phyloP scores from a whole-genome alignment of 768 basidiomycete genomes.

The Calocera viscosa region DNA sequence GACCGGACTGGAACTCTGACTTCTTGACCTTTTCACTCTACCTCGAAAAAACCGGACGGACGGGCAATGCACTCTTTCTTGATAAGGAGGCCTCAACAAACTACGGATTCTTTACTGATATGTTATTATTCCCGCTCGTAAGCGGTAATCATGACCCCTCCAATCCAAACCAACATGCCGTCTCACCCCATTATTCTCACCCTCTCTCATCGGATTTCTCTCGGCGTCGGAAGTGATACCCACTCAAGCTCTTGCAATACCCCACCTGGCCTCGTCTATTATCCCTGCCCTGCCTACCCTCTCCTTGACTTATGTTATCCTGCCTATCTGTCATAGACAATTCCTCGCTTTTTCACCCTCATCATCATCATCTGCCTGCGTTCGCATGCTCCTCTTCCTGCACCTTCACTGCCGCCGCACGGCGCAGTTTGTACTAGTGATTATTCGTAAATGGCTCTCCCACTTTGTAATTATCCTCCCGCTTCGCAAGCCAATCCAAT shows the following conservation, averaged over 20 bases:
- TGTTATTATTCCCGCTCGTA: slow-evolving; percentile 3
- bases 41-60: too few relatives aligned
- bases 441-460: slow-evolving; percentile 2
- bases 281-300: not conserved
- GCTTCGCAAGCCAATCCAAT: slow-evolving; percentile 5
- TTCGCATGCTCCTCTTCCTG: not conserved
- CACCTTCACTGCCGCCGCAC: not conserved
- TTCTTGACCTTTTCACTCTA: not conserved
- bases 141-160: not conserved
- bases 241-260: not conserved
- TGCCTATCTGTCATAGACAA: slow-evolving; percentile 6
- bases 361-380: not conserved
- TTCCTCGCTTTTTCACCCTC: not conserved
- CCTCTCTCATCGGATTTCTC: slow-evolving; percentile 7
- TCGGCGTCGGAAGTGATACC: slow-evolving; percentile 9
- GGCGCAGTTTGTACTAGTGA: slow-evolving; percentile 1
- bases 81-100: not conserved
- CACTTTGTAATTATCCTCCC: slow-evolving; percentile 3
- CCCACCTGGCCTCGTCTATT: not conserved
- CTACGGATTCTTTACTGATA: not conserved
- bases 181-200: not conserved
- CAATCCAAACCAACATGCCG: not conserved
- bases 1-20: not conserved
- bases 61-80: not conserved
- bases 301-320: slow-evolving; percentile 6